These are phyloP conservation scores for Oryza australiensis DNA, from an alignment of 176 grass and related monocot species.

Conservation along the genomic window DNA sequence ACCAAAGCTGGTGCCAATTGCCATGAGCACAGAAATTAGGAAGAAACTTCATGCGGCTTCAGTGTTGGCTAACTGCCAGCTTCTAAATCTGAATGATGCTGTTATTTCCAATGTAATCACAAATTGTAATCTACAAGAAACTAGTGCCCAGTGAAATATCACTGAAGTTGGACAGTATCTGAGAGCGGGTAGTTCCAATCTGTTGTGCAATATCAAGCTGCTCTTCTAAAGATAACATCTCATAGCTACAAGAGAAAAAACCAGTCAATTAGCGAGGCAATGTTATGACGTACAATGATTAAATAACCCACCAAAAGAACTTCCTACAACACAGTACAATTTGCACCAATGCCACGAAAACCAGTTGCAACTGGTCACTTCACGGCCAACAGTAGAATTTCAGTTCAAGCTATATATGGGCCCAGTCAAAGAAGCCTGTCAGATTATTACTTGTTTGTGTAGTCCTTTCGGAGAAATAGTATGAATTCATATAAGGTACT, in stretches of 20 bases:
- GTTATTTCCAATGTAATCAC: background rate
- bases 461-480: no score
- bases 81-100: background rate
- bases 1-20: background rate
- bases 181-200: constrained; percentile 73
- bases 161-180: constrained; percentile 82
- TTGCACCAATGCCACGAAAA: no score
- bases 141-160: constrained; percentile 83
- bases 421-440: no score
- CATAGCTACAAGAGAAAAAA: constrained; percentile 59
- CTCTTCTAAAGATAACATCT: constrained; percentile 84
- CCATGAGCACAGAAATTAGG: background rate
- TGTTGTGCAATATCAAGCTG: constrained; percentile 88
- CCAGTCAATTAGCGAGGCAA: background rate
- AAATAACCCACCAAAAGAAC: background rate
- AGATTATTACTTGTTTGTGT: no score
- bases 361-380: no score
- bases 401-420: no score
- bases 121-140: constrained; percentile 54
- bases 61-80: background rate
- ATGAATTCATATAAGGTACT: background rate
- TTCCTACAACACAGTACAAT: background rate
- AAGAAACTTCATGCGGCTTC: background rate
- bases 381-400: no score
- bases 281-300: background rate